Conservation (phyloP, 805 yeast species). For the Schizosaccharomyces octosporus region DNA sequence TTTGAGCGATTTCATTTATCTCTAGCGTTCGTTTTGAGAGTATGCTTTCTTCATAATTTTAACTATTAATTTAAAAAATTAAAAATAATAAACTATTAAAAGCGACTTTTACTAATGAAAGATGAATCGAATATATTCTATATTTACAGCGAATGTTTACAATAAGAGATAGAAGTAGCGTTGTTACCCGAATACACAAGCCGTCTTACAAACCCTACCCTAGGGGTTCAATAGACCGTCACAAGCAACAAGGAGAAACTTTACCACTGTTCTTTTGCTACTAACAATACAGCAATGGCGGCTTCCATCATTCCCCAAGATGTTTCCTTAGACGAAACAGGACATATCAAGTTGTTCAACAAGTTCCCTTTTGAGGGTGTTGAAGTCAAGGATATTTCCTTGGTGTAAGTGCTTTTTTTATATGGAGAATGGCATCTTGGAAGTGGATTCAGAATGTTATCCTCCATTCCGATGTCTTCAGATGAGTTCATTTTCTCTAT, state of each 20-base stretch:
- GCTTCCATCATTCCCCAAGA: not conserved
- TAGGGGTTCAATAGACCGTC: not conserved
- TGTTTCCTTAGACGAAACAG: not conserved
- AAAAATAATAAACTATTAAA: no score
- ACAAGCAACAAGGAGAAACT: not conserved
- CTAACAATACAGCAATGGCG: not conserved
- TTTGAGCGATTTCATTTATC: no score
- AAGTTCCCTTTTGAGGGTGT: conserved; percentile 97
- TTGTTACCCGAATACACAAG: no score
- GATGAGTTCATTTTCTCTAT: not conserved
- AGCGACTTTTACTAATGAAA: no score
- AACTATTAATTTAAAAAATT: no score
- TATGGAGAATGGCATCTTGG: no score
- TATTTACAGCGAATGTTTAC: no score
- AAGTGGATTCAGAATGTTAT: no score
- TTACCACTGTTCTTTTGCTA: not conserved
- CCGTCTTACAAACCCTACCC: not conserved
- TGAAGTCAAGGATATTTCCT: conserved; percentile 90
- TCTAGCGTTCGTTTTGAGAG: no score
- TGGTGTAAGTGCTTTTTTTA: conserved; percentile 22
- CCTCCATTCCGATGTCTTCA: not conserved
- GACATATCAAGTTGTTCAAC: conserved; percentile 45
- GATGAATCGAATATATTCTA: no score
- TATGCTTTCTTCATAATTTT: no score
- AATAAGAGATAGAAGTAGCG: no score